phyloP scores from a whole-genome alignment of 169 alveolate species.

The Babesia divergens region DNA sequence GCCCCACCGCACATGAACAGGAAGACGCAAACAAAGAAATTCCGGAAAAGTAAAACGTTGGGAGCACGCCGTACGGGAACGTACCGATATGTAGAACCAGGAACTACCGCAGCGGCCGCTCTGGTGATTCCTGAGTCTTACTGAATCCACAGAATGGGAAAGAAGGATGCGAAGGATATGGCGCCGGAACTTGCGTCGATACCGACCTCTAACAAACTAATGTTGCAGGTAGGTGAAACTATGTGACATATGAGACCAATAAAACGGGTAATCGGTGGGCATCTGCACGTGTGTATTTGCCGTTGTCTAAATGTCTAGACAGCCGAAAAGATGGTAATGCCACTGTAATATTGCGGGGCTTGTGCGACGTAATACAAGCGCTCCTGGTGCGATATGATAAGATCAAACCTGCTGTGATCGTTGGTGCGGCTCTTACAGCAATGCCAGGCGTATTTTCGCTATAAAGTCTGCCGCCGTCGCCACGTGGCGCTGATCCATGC shows the following conservation, averaged over 20 bases:
- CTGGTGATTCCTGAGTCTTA: not conserved
- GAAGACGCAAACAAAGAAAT: not conserved
- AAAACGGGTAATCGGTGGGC: too few relatives aligned
- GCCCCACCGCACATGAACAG: conserved; percentile 4
- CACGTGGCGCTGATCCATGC: not conserved
- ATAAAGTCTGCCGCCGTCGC: too few relatives aligned
- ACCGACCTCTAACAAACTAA: conserved; percentile 48
- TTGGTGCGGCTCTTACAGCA: too few relatives aligned
- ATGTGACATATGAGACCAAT: too few relatives aligned
- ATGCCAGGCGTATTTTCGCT: too few relatives aligned
- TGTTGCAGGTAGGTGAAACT: conserved; percentile 37
- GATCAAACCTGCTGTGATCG: too few relatives aligned
- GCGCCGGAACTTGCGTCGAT: conserved; percentile 52
- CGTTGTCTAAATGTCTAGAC: too few relatives aligned
- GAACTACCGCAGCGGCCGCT: not conserved
- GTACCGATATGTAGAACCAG: not conserved
- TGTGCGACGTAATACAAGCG: too few relatives aligned
- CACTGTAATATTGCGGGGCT: too few relatives aligned
- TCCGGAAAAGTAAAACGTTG: not conserved
- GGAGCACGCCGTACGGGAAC: not conserved
- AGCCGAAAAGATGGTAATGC: too few relatives aligned
- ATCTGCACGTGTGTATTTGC: too few relatives aligned
- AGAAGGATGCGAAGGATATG: conserved; percentile 24
- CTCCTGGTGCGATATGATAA: too few relatives aligned
- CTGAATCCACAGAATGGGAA: conserved; percentile 14